Evolutionary conservation across 163 green algal genomes (phyloP), one percentile per base, ranked within the genome.

Genomic region (Trebouxiophyceae sp.): DNA sequence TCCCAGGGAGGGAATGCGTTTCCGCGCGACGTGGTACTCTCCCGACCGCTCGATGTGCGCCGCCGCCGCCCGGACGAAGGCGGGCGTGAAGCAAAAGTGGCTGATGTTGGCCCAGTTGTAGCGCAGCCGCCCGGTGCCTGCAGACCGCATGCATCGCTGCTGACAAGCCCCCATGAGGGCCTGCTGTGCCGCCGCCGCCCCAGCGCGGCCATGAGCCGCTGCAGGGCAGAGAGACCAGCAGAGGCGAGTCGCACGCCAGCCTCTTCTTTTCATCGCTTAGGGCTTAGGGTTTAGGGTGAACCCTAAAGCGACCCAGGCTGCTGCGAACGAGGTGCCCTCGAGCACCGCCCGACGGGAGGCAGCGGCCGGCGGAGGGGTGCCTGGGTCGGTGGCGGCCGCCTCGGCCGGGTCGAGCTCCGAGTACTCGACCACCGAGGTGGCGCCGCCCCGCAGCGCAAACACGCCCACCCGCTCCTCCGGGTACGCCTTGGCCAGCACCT

Each of bases 81-180:
- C n/a, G 16, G 81, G 45, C 12, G 50, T 76, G 70, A 95, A 97
- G 78, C 87, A 96, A 79, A 96, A 88, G 84, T 96, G 90, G 81
- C 92, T 96, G 33, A 97, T 82, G 79, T 98, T 97, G 82, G 70
- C 81, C 93, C 92, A 98, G 76, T 91, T 89, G 81, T 84, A 98
- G 32, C 68, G 57, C 54, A 98, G 81, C 57, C 83, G 45, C 23
- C 88, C 87, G 30, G 63, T 73, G 47, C 45, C 62, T 59, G 72
- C 59, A 57, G 6, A 28, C 47, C 47, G 6, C 5, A 12, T 24
- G 19, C 47, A 57, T 12, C 23, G 5, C 8, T 26, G 19, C n/a
- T n/a, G n/a, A n/a, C n/a, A n/a, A n/a, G n/a, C n/a, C n/a, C n/a
- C n/a, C n/a, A n/a, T n/a, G n/a, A n/a, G n/a, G n/a, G n/a, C n/a